Evolutionary conservation across 1,284 basidiomycete genomes (phyloP), one percentile per base, ranked within the genome.

Genomic region (Crocinoboletus sp.): DNA sequence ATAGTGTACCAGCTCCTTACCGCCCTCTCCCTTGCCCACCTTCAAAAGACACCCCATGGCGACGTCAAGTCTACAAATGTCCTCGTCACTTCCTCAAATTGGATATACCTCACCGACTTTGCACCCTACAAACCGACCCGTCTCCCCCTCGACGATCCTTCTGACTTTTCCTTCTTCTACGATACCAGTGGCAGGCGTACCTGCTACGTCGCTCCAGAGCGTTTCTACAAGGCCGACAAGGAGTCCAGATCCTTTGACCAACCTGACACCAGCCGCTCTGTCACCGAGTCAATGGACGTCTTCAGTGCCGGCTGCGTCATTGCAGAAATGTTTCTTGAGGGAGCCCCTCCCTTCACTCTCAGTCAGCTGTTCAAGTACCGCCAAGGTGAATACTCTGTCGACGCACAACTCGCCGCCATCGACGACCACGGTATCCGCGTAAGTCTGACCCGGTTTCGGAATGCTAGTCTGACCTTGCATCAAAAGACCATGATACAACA

Each of bases 61-160:
- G 95, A 99, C 63, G 87, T 99, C 71, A 99, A 99, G 68, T 94
- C 92, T 11, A 94, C 97, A 67, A 99, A 99, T 64, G 83, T 99
- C 48, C 80, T 99, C 40, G 91, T 99, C 47, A 95, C 94, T 0
- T 93, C 94, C 0, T 96, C 93, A 75, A 93, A 98, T 55, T 93
- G 91, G 78, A 78, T 97, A 15, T 94, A 94, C 60, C 74, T 99
- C 33, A 93, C 94, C 38, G 96, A 99, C 69, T 98, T 99, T 64
- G 91, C 95, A 0, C 89, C 93, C 0, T 95, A 93, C 78, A 99
- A 99, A 65, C 96, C 94, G 0, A 94, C 93, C 1, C 93, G 82
- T 60, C 80, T 99, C 6, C 96, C 96, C 0, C 79, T 98, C 30
- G 93, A 99, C 60, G 95, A 99, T 60, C 96, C 96, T 0, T 84